Base-by-base conservation (phyloP, 176 grass and related monocot species). In the Dendrocalamus sinicus region DNA sequence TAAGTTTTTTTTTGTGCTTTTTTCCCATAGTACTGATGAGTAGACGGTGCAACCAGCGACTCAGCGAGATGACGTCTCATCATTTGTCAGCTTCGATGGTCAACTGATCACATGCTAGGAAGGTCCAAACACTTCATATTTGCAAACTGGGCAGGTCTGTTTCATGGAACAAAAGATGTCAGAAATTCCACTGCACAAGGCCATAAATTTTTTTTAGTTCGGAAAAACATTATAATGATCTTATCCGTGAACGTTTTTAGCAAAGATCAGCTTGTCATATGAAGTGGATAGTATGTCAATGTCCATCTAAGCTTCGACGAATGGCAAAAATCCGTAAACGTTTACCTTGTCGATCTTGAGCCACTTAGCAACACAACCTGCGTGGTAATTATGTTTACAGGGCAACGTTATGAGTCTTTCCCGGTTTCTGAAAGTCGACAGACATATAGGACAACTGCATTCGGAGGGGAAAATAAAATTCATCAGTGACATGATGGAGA, bases 121-220 rank as follows among this genome's bases (percentile, higher is more conserved):
- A 67, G 89, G 87, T 63, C 94, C 94, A 90, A 90, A 94, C 55
- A 92, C 88, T 61, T 97, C 94, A 76, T 89, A 87, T 72, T 97
- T 97, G 90, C 94, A 97, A 23, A 94, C 88, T 17, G 94, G 94
- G 39, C 94, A 97, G 45, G 76, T 89, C 94, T 97, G 92, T 80
- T 89, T 50, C 58, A 87, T 8, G 9, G 68, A 39, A 70, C 59
- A 58, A 45, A 44, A 58, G 11, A 70, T 75, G 23, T 73, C 35
- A 59, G 62, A 43, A 60, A 82, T 70, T 61, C 61, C 1, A 69
- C 24, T 79, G 1, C 40, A 43, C 5, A 52, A 40, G 20, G 4
- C 16, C 22, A 75, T 45, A 4, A 4, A 12, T 3, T 12, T 1
- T 46, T 39, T n/a, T 23, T 9, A 52, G 4, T 22, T 30, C 10